These are phyloP conservation scores for Akebia trifoliata DNA, from an alignment of 164 flowering plant genomes.

Conservation along the genomic window DNA sequence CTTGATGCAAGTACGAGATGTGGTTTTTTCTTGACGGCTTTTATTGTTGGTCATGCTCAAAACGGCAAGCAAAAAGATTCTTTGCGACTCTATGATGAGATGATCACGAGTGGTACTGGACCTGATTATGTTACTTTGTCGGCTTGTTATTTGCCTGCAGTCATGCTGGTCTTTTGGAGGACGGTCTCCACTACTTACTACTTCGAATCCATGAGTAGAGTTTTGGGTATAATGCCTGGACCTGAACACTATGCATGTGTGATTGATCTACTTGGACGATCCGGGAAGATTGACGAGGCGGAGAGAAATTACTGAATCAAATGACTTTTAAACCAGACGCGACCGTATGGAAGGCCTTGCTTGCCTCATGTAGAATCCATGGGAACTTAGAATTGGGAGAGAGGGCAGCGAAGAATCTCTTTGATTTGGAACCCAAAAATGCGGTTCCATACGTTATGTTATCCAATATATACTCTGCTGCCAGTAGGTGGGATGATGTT, in stretches of 20 bases:
- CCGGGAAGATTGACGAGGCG: conserved; percentile 67
- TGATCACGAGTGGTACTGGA: conserved; percentile 44
- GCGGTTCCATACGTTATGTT: conserved; percentile 67
- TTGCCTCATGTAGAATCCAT: conserved; percentile 65
- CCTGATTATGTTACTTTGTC: conserved; percentile 68
- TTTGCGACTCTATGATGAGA: conserved; percentile 40
- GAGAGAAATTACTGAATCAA: conserved; percentile 43
- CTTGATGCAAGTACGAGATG: conserved; percentile 46
- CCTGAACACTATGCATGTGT: conserved; percentile 77
- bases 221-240: conserved; percentile 59
- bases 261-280: conserved; percentile 72
- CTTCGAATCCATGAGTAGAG: conserved; percentile 53
- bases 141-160: conserved; percentile 82
- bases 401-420: conserved; percentile 61
- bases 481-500: conserved; percentile 62
- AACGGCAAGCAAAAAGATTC: conserved; percentile 61
- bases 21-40: conserved; percentile 78
- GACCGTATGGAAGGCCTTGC: conserved; percentile 79
- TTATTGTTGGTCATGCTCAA: conserved; percentile 67
- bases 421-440: conserved; percentile 61
- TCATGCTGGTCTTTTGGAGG: conserved; percentile 66
- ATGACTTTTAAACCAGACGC: conserved; percentile 69
- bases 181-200: conserved; percentile 46
- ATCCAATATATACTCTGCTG: conserved; percentile 69
- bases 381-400: conserved; percentile 54